These are phyloP conservation scores for Dendrocalamus sinicus DNA, from an alignment of 176 grass and related monocot genomes.

Conservation along the genomic window DNA sequence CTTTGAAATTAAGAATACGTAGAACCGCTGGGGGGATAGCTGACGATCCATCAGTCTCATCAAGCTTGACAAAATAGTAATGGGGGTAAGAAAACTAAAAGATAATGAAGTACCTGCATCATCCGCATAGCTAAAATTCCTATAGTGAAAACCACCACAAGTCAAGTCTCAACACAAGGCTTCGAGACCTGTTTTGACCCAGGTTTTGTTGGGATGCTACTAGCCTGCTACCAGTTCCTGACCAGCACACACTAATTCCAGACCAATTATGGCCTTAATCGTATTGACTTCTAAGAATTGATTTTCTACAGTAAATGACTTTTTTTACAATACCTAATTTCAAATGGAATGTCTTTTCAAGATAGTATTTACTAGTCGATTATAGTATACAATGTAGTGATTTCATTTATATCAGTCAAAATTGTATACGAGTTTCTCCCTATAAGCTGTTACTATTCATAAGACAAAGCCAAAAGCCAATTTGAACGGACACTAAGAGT, in stretches of 20 bases:
- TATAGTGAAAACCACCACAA: neutral
- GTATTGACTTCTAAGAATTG: no score
- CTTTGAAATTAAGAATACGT: constrained; percentile 88
- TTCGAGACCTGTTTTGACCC: neutral
- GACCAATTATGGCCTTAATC: neutral
- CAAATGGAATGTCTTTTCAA: no score
- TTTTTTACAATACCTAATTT: no score
- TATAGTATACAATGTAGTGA: no score
- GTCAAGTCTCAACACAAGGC: neutral
- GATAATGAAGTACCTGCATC: constrained; percentile 18
- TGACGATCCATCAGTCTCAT: constrained; percentile 82
- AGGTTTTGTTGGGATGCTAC: neutral
- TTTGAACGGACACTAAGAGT: neutral
- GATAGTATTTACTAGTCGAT: no score
- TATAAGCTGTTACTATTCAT: no score
- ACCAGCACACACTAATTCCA: neutral
- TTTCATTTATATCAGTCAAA: no score
- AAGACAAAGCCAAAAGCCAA: no score
- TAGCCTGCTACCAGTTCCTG: neutral
- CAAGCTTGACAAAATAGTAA: constrained; percentile 63
- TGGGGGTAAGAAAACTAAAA: constrained; percentile 24
- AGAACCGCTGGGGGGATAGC: constrained; percentile 75
- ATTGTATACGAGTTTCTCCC: no score
- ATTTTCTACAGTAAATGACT: no score
- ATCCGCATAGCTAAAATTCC: neutral